phyloP scores from a whole-genome alignment of 2,329 filamentous ascomycete species.

The Tolypocladium album region DNA sequence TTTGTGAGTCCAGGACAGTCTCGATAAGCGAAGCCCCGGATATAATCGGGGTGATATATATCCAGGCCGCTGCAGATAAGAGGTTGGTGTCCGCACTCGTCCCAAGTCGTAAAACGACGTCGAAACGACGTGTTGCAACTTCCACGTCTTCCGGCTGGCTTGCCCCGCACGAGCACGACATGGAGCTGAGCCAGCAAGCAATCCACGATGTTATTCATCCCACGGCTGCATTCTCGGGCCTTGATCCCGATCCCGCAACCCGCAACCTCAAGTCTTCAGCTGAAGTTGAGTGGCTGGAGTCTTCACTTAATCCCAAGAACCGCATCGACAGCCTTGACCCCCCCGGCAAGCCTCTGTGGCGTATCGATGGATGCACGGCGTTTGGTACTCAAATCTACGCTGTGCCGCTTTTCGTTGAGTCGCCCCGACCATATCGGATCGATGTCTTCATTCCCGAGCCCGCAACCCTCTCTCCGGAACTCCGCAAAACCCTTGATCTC shows the following conservation, averaged over 20 bases:
- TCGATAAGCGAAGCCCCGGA: background rate
- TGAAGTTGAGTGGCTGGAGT: constrained; percentile 30
- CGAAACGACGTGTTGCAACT: background rate
- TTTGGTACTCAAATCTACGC: constrained; percentile 48
- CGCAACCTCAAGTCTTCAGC: background rate
- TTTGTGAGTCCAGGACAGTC: background rate
- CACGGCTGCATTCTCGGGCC: constrained; percentile 38
- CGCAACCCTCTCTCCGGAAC: constrained; percentile 23
- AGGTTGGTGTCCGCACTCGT: background rate
- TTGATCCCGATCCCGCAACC: background rate
- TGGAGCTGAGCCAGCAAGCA: constrained; percentile 42
- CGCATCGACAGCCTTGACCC: constrained; percentile 44
- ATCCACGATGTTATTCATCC: constrained; percentile 48
- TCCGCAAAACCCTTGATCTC: constrained; percentile 36
- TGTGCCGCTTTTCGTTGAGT: constrained; percentile 38
- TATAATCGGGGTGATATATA: background rate
- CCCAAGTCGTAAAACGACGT: background rate
- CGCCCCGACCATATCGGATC: constrained; percentile 39
- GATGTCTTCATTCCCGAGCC: constrained; percentile 48
- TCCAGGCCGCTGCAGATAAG: background rate
- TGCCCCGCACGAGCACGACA: constrained; percentile 14
- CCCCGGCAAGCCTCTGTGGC: constrained; percentile 36
- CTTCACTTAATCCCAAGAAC: constrained; percentile 48
- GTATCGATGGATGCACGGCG: constrained; percentile 46
- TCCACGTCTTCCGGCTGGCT: background rate